Conservation (phyloP, 1,284 basidiomycete species). For the Coniferiporia weirii region DNA sequence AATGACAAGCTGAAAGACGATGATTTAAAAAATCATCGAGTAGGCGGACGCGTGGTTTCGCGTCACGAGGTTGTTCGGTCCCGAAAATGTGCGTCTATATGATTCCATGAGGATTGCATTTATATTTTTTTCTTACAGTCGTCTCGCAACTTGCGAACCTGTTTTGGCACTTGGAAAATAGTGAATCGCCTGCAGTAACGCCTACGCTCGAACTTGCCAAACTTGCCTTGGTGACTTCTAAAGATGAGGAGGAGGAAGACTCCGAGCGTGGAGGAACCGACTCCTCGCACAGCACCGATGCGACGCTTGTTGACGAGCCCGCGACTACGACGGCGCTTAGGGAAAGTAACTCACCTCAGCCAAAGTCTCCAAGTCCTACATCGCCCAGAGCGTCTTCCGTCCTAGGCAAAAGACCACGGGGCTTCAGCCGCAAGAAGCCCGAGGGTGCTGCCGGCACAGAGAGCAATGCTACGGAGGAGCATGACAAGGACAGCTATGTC, state of each 20-base stretch:
- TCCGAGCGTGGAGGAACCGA: slow-evolving; percentile 66
- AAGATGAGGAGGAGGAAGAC: slow-evolving; percentile 85
- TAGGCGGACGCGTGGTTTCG: slow-evolving; percentile 82
- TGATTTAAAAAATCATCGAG: slow-evolving; percentile 74
- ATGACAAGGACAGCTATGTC: slow-evolving; percentile 41
- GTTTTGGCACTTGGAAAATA: slow-evolving; percentile 74
- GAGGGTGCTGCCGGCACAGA: slow-evolving; percentile 33
- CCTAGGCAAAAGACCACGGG: slow-evolving; percentile 67
- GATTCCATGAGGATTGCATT: slow-evolving; percentile 17
- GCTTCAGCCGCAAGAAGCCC: slow-evolving; percentile 33
- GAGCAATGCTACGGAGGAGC: slow-evolving; percentile 29
- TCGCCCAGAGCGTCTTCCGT: slow-evolving; percentile 45
- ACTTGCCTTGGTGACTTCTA: slow-evolving; percentile 85
- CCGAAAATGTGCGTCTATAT: slow-evolving; percentile 58
- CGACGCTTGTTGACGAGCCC: slow-evolving; percentile 75
- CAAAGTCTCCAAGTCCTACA: slow-evolving; percentile 17
- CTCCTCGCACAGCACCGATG: slow-evolving; percentile 79
- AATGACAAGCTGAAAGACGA: slow-evolving; percentile 73
- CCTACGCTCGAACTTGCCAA: slow-evolving; percentile 86
- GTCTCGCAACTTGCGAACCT: slow-evolving; percentile 73
- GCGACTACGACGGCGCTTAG: slow-evolving; percentile 14
- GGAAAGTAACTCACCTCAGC: slow-evolving; percentile 15
- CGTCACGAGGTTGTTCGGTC: slow-evolving; percentile 77
- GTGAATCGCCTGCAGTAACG: slow-evolving; percentile 64
- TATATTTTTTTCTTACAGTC: slow-evolving; percentile 41